phyloP scores from a whole-genome alignment of 371 early-diverging fungal species.

The Zychaea mexicana region DNA sequence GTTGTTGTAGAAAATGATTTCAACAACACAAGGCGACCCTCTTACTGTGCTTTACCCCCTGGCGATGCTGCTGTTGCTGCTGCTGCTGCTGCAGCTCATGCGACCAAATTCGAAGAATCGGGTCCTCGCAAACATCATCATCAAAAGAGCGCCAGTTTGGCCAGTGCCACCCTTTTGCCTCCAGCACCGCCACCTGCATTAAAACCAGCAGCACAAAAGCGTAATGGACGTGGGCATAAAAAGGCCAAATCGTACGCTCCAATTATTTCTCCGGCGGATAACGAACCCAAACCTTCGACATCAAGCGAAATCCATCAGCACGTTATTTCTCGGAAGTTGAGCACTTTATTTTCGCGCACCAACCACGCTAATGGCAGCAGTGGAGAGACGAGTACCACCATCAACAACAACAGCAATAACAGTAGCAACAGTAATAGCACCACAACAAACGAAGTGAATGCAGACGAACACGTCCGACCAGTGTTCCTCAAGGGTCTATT shows the following conservation, averaged over 20 bases:
- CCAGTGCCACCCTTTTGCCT: slow-evolving; percentile 3
- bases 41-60: no score
- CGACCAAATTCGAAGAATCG: not conserved
- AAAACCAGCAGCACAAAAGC: not conserved
- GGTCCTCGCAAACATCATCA: not conserved
- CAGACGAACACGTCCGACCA: slow-evolving; percentile 65
- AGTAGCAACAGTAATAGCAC: not conserved
- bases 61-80: not conserved
- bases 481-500: slow-evolving; percentile 79
- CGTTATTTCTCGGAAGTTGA: not conserved
- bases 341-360: not conserved
- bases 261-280: not conserved
- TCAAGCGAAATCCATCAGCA: not conserved
- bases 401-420: not conserved
- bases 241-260: slow-evolving; percentile 11
- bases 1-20: not conserved
- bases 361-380: not conserved
- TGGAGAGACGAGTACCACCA: no score
- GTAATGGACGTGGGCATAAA: slow-evolving; percentile 10
- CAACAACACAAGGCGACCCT: not conserved
- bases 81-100: not conserved
- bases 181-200: not conserved
- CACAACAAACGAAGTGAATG: slow-evolving; percentile 16
- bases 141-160: slow-evolving; percentile 12
- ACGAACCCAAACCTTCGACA: not conserved